Conservation (phyloP, 371 early-diverging fungal genomes). For the Syncephalastrum sp. region DNA sequence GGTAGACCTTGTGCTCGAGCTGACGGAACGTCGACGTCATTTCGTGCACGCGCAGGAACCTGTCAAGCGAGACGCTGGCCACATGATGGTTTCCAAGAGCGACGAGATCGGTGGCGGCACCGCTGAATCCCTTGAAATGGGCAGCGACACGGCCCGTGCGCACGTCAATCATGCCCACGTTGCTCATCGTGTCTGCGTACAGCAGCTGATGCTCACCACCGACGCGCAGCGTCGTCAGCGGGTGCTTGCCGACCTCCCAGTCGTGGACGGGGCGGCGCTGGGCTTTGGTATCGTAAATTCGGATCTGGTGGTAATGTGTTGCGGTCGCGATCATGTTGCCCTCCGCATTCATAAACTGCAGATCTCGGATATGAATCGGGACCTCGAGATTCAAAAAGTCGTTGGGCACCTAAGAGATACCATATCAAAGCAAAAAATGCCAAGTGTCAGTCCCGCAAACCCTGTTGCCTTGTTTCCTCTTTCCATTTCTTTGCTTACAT, state of each 20-base stretch:
- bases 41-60: slow-evolving; percentile 78
- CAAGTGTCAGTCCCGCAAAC: too few species aligned
- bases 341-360: slow-evolving; percentile 66
- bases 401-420: background rate
- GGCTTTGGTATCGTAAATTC: slow-evolving; percentile 76
- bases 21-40: slow-evolving; percentile 54
- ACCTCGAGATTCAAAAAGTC: slow-evolving; percentile 81
- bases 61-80: slow-evolving; percentile 74
- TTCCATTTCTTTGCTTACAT: slow-evolving; percentile 38
- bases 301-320: slow-evolving; percentile 79
- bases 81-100: slow-evolving; percentile 19
- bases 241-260: slow-evolving; percentile 67
- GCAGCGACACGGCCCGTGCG: slow-evolving; percentile 54
- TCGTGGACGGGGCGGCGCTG: slow-evolving; percentile 70
- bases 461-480: background rate
- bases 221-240: slow-evolving; percentile 52
- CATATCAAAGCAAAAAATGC: too few species aligned
- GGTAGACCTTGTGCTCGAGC: slow-evolving; percentile 67
- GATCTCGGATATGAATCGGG: slow-evolving; percentile 86
- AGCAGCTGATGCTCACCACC: slow-evolving; percentile 62
- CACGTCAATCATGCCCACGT: slow-evolving; percentile 66
- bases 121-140: slow-evolving; percentile 68
- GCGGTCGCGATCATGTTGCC: slow-evolving; percentile 58
- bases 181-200: slow-evolving; percentile 77
- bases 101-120: slow-evolving; percentile 64